These are phyloP conservation scores for Penicillium macrosclerotiorum DNA, from an alignment of 495 filamentous ascomycete genomes.

Conservation along the genomic window DNA sequence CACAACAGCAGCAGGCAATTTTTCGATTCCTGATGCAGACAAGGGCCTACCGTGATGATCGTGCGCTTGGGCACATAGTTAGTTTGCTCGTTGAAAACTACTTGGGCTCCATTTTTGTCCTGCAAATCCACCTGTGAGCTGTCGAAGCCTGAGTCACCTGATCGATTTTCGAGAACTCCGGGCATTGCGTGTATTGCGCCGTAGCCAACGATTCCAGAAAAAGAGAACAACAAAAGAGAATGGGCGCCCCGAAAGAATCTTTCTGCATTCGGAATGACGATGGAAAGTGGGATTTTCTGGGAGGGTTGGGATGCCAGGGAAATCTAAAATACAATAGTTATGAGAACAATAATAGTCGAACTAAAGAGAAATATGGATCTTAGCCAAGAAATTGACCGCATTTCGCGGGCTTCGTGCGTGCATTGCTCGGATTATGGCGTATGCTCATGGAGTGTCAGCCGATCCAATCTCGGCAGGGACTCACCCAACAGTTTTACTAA, in stretches of 20 bases:
- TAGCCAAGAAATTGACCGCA: background rate
- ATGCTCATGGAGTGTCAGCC: background rate
- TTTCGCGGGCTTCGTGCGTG: background rate
- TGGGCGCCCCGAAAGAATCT: background rate
- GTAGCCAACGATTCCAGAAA: background rate
- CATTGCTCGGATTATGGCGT: background rate
- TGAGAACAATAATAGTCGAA: background rate
- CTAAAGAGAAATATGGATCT: background rate
- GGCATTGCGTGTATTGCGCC: constrained; percentile 9
- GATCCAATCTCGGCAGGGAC: background rate
- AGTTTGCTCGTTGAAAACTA: constrained; percentile 53
- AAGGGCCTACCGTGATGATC: constrained; percentile 52
- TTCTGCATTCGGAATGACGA: background rate
- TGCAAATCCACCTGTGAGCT: constrained; percentile 1
- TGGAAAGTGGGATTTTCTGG: background rate
- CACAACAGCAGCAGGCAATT: no score
- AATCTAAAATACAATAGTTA: no score
- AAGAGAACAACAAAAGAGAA: background rate
- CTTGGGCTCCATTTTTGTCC: constrained; percentile 14
- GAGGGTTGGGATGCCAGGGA: background rate
- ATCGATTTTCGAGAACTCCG: constrained; percentile 11
- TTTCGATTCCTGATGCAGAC: background rate
- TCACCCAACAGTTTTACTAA: no score
- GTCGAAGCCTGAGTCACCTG: constrained; percentile 4
- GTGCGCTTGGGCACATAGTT: constrained; percentile 51